Base-by-base conservation (phyloP, 2,329 filamentous ascomycete species). In the Dothistroma septosporum region DNA sequence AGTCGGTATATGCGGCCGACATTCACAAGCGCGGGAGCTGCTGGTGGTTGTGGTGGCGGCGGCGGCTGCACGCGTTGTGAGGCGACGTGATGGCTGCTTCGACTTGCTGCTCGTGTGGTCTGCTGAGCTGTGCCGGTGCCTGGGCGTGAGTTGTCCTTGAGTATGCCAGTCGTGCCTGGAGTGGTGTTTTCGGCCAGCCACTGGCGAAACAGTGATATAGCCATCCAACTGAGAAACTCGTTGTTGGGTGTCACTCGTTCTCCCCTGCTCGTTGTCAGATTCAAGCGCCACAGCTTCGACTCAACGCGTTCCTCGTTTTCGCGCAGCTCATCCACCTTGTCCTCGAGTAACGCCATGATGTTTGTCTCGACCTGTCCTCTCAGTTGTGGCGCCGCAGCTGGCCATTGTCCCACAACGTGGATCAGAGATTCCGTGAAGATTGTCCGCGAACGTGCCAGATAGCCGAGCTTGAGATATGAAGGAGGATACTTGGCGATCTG, bases 401-500 rank as follows among this genome's bases (percentile, higher is more conserved):
- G 92, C 93, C 93, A 97, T 74, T 96, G 91, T 2, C 93, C 93
- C 0, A 97, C 92, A 0, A 97, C 91, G 70, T 97, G 93, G 56
- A 96, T 90, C 53, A 97, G 81, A 0, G 92, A 91, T 78, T 97
- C 82, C 31, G 77, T 77, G 72, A 93, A 89, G 61, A 88, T 84
- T 47, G 92, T 87, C 66, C 89, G 89, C 70, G 88, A 92, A 49
- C 90, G 86, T 9, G 92, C 88, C 47, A 96, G 82, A 70, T 92
- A 96, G 41, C 92, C 92, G 1, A 97, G 83, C 60, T 92, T 92
- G 53, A 97, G 84, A 72, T 97, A 97, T 61, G 87, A 92, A 53
- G 94, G 90, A 12, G 93, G 92, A 72, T 97, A 97, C 76, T 96
- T 97, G 56, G 92, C 92, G 64, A 97, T 95, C 76, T 97, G 93